Conservation (phyloP, 1,139 yeast species). For the Candida mesenterica region DNA sequence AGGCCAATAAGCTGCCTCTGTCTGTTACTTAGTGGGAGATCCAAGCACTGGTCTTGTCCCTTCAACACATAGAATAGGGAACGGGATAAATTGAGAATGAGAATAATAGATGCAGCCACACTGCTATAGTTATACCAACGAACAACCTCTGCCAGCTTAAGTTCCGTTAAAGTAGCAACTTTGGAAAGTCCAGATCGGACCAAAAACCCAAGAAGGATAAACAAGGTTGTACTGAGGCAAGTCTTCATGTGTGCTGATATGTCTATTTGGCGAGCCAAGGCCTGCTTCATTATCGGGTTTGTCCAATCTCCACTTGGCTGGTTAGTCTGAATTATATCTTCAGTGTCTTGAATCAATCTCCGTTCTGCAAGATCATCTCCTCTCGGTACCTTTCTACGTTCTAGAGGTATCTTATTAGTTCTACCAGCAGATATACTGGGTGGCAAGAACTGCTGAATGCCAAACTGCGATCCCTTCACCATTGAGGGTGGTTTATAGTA, state of each 20-base stretch:
- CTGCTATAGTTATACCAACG: background rate
- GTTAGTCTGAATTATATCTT: background rate
- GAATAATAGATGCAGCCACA: background rate
- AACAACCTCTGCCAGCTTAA: background rate
- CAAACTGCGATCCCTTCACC: slow-evolving; percentile 26
- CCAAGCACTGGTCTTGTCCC: slow-evolving; percentile 42
- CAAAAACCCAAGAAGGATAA: slow-evolving; percentile 3
- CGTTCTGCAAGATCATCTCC: too few species aligned
- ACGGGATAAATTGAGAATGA: background rate
- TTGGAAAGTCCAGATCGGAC: slow-evolving; percentile 2
- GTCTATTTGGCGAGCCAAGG: slow-evolving; percentile 36
- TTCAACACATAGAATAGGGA: slow-evolving; percentile 19
- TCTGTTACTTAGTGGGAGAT: slow-evolving; percentile 37
- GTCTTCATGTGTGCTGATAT: slow-evolving; percentile 26
- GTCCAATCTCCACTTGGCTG: slow-evolving; percentile 42
- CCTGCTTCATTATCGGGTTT: slow-evolving; percentile 38
- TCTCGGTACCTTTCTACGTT: background rate
- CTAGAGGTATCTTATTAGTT: background rate
- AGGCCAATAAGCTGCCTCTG: slow-evolving; percentile 41
- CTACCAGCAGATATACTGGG: slow-evolving; percentile 17
- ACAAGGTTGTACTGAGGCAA: slow-evolving; percentile 2
- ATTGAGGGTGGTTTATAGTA: slow-evolving; percentile 39
- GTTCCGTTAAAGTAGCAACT: background rate
- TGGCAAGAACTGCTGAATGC: slow-evolving; percentile 31
- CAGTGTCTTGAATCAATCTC: background rate